Conservation (phyloP, 1,284 basidiomycete species). For the Trametes sp. region DNA sequence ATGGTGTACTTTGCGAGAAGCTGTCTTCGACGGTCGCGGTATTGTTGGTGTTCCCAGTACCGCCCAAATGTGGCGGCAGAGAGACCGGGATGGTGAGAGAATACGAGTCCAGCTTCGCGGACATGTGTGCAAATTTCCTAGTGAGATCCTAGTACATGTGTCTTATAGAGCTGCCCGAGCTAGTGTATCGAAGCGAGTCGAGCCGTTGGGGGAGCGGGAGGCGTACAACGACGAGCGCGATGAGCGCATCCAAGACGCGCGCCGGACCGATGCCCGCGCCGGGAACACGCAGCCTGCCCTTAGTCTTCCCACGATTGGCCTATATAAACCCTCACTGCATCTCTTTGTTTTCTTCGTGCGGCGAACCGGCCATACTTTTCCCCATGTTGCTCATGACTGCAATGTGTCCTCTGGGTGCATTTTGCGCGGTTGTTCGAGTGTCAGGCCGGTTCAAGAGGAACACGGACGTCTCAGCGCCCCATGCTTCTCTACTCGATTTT, state of each 20-base stretch:
- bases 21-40: conserved; percentile 20
- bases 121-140: background rate
- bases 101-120: conserved; percentile 8
- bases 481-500: conserved; percentile 44
- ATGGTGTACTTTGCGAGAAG: conserved; percentile 22
- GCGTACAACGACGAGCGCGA: background rate
- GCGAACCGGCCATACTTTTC: conserved; percentile 76
- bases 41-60: conserved; percentile 2
- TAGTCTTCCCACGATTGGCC: conserved; percentile 38
- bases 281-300: conserved; percentile 37
- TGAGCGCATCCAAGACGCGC: background rate
- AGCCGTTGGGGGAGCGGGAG: background rate
- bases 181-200: background rate
- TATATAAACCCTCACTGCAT: conserved; percentile 17
- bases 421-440: conserved; percentile 82
- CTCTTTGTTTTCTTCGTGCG: conserved; percentile 61
- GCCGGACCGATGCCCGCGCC: background rate
- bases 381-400: conserved; percentile 88
- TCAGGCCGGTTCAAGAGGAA: conserved; percentile 81
- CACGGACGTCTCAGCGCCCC: conserved; percentile 82
- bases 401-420: conserved; percentile 37
- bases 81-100: conserved; percentile 22
- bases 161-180: background rate
- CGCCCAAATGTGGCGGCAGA: background rate
- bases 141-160: background rate